A percentile compares a stretch with the other conserved stretches of the same genome.
Evolutionary conservation across 2,329 filamentous ascomycete genomes (phyloP).

Genomic region (Cladosporium sp.): DNA sequence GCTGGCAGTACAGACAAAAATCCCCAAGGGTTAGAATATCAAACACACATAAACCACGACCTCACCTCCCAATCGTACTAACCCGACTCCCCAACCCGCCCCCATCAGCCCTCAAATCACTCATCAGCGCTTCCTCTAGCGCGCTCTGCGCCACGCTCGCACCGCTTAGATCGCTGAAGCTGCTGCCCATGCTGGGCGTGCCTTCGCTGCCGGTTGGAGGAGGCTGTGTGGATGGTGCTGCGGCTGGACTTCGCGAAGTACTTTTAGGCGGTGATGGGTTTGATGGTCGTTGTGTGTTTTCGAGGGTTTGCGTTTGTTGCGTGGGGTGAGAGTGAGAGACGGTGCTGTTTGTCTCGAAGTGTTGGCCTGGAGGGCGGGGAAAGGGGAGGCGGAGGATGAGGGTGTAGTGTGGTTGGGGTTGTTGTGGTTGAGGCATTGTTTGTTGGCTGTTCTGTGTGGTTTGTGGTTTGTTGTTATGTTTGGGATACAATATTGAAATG

Average conservation of each 20-base stretch:
- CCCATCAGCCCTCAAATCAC: conserved; percentile 62
- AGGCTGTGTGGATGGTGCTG: conserved; percentile 23
- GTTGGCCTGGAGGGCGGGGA: conserved; percentile 52
- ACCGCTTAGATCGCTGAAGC: conserved; percentile 84
- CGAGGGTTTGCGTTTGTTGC: neutral
- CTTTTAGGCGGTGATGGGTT: neutral
- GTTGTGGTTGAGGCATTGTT: conserved; percentile 6
- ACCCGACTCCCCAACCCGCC: conserved; percentile 53
- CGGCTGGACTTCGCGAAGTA: conserved; percentile 20
- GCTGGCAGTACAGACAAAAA: no score
- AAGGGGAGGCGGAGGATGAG: conserved; percentile 91
- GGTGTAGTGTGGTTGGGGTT: conserved; percentile 51
- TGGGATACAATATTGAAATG: neutral
- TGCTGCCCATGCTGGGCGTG: conserved; percentile 79
- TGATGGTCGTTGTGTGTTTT: neutral
- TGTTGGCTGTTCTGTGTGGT: neutral
- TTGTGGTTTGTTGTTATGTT: neutral
- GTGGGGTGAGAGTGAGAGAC: neutral
- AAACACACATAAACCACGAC: neutral
- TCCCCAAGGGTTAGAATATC: neutral
- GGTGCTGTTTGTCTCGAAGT: conserved; percentile 16
- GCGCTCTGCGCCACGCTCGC: conserved; percentile 79
- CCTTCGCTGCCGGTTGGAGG: conserved; percentile 59
- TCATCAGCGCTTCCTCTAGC: conserved; percentile 75
- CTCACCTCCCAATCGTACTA: conserved; percentile 51